These are phyloP conservation scores for Leishmania guyanensis DNA, from an alignment of 208 protist genomes.

Conservation along the genomic window DNA sequence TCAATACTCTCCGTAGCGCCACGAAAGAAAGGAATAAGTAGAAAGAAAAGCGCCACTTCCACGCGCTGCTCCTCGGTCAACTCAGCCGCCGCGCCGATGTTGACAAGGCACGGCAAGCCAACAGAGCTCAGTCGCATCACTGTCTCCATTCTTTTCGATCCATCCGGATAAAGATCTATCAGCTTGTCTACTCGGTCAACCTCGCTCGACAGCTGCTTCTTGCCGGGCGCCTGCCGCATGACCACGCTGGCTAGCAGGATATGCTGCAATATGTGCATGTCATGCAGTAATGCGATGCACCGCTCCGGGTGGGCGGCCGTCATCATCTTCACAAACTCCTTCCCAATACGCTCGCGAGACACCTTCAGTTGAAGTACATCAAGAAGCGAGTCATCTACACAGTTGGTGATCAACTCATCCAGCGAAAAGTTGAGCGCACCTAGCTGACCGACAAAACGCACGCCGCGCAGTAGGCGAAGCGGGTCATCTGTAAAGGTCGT, in stretches of 20 bases:
- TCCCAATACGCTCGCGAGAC: constrained; percentile 85
- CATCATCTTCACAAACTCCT: constrained; percentile 88
- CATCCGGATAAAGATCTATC: constrained; percentile 19
- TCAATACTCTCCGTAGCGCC: constrained; percentile 34
- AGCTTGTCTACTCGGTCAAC: constrained; percentile 50
- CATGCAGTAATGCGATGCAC: constrained; percentile 65
- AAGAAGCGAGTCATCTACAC: constrained; percentile 58
- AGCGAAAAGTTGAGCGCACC: constrained; percentile 84
- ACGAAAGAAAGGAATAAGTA: constrained; percentile 60
- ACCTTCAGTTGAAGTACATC: constrained; percentile 75
- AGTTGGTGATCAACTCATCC: constrained; percentile 49
- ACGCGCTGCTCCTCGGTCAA: constrained; percentile 27
- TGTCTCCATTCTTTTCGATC: constrained; percentile 15
- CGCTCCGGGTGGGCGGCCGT: constrained; percentile 45
- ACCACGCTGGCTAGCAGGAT: constrained; percentile 70
- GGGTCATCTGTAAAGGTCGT: constrained; percentile 95
- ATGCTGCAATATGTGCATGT: constrained; percentile 61
- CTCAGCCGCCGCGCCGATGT: constrained; percentile 12
- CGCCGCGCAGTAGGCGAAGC: constrained; percentile 91
- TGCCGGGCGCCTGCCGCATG: constrained; percentile 40
- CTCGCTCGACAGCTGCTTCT: constrained; percentile 44
- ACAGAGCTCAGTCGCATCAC: constrained; percentile 38
- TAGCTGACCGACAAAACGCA: constrained; percentile 93
- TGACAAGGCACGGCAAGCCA: constrained; percentile 39
- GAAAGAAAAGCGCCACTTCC: constrained; percentile 38